Conservation (phyloP, 129 eudicot genomes). For the Deinandra increscens region DNA sequence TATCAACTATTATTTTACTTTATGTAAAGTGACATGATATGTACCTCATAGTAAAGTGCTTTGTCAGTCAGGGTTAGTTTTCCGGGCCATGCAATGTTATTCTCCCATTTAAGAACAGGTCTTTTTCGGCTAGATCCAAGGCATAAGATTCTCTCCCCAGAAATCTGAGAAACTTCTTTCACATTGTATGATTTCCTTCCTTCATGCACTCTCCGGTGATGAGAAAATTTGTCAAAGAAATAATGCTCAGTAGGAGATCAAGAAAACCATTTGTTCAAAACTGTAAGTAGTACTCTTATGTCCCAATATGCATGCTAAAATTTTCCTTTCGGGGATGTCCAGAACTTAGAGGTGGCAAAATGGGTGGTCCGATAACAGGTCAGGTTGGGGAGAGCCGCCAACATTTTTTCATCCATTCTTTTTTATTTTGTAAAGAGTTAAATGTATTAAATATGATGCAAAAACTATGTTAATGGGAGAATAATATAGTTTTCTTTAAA, state of each 20-base stretch:
- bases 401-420: not conserved
- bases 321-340: not conserved
- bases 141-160: constrained; percentile 61
- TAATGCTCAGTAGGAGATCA: constrained; percentile 14
- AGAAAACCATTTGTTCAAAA: constrained; percentile 8
- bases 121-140: constrained; percentile 83
- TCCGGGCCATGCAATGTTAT: constrained; percentile 97
- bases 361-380: not conserved
- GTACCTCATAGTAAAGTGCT: constrained; percentile 96
- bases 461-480: not conserved
- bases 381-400: not conserved
- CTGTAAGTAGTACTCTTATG: not conserved
- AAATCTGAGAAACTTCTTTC: constrained; percentile 40
- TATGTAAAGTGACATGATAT: constrained; percentile 4
- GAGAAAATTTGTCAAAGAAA: not conserved
- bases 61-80: constrained; percentile 74
- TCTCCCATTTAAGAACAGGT: constrained; percentile 91
- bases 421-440: not conserved
- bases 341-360: not conserved
- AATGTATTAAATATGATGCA: not conserved
- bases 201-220: constrained; percentile 73
- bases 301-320: not conserved
- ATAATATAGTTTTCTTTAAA: not conserved
- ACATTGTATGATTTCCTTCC: constrained; percentile 58
- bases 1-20: not conserved